Base-by-base conservation (phyloP, 2,329 filamentous ascomycete genomes). In the Didymella pomorum region DNA sequence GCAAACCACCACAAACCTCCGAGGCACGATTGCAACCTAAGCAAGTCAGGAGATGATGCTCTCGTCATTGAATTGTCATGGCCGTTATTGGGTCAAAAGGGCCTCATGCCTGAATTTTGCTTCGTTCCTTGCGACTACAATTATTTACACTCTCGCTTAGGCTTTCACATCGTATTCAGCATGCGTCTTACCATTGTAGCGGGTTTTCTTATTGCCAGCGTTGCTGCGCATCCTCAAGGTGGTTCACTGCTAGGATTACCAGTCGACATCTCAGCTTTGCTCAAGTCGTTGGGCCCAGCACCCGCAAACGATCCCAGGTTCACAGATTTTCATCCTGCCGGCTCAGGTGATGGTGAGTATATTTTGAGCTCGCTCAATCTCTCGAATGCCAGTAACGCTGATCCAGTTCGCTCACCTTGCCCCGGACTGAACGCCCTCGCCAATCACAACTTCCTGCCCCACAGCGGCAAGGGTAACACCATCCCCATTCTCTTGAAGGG, bases 401-500 rank as follows among this genome's bases (percentile, higher is more conserved):
- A 14, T 8, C 14, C 21, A 66, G 63, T 66, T 18, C 57, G 65
- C 11, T 64, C 61, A 1, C 61, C 65, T 4, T 67, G 65, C 23
- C 65, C 65, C 2, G 65, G 25, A 1, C 52, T 67, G 1, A 67
- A 67, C 31, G 21, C 60, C 12, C 57, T 68, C 2, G 63, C 65
- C 45, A 68, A 68, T 42, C 65, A 68, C 55, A 42, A 52, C 51
- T 68, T 68, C 53, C 58, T 68, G 33, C 58, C 58, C 11, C 65
- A 58, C 45, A 35, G 45, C 6, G 65, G 65, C 49, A 51, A 45
- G 11, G 57, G 56, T 41, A 61, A 63, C 49, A 68, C 63, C 1
- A 60, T 68, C 21, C 64, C 65, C 0, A 51, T 62, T 18, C 60
- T 66, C 2, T 37, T 68, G 52, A 55, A 58, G 18, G 65, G 65